Evolutionary conservation across 306 rosid genomes (phyloP).

Genomic region (Vachellia pachyceras): DNA sequence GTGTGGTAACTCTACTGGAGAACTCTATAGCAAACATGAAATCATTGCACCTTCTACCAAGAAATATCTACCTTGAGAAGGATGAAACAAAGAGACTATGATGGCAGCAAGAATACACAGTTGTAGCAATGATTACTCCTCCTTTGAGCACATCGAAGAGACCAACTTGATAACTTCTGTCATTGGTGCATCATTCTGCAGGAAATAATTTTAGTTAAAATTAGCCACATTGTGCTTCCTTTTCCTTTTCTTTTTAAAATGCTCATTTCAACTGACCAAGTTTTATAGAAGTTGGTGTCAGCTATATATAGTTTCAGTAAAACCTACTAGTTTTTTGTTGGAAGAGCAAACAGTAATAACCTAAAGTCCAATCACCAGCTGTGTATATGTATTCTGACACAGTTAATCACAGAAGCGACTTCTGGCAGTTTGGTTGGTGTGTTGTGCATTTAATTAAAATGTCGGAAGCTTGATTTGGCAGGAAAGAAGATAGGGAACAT

Average conservation of each 20-base stretch:
- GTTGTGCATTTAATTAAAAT: not conserved
- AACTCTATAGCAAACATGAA: not conserved
- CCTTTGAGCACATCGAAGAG: slow-evolving; percentile 57
- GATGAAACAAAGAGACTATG: slow-evolving; percentile 14
- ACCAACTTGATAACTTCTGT: slow-evolving; percentile 74
- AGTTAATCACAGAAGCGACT: not conserved
- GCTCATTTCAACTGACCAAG: slow-evolving; percentile 21
- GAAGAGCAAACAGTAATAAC: not conserved
- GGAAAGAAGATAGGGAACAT: not conserved
- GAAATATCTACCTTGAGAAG: slow-evolving; percentile 6
- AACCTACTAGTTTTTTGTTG: not conserved
- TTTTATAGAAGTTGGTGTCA: not conserved
- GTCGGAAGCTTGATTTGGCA: not conserved
- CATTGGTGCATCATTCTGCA: slow-evolving; percentile 98
- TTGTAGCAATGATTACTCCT: slow-evolving; percentile 39
- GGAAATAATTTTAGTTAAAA: slow-evolving; percentile 36
- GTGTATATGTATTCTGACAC: slow-evolving; percentile 20
- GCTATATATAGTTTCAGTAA: slow-evolving; percentile 3
- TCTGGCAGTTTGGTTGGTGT: not conserved
- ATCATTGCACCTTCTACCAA: not conserved
- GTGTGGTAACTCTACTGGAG: not conserved
- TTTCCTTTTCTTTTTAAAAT: not conserved
- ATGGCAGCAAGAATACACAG: slow-evolving; percentile 31
- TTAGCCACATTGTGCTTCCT: not conserved
- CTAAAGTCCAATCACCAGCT: slow-evolving; percentile 5